Conservation (phyloP, 208 protist species). For the Crithidia expoeki region DNA sequence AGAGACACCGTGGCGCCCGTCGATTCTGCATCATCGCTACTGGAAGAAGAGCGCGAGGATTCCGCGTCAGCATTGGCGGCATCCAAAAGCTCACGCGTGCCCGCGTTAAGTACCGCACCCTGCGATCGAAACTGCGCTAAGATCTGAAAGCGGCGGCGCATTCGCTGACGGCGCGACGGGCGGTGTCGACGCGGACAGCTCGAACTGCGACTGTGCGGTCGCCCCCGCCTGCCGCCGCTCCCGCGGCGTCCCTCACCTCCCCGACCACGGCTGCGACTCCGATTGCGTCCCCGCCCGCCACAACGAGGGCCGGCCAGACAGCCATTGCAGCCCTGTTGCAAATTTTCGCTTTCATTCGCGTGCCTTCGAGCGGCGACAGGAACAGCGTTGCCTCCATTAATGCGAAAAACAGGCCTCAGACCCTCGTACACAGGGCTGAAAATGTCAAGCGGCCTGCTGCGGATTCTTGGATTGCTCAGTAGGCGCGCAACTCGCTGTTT, state of each 20-base stretch:
- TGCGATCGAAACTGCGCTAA: background rate
- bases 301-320: background rate
- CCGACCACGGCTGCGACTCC: slow-evolving; percentile 18
- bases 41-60: background rate
- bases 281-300: background rate
- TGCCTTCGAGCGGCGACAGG: background rate
- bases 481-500: slow-evolving; percentile 24
- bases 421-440: slow-evolving; percentile 38
- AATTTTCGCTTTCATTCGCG: background rate
- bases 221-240: slow-evolving; percentile 2
- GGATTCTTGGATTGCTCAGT: slow-evolving; percentile 40
- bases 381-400: background rate
- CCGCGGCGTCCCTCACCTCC: background rate
- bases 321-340: background rate
- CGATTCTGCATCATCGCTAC: background rate
- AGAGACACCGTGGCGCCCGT: background rate
- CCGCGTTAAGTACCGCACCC: background rate
- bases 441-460: slow-evolving; percentile 41
- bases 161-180: slow-evolving; percentile 7
- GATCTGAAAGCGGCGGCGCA: slow-evolving; percentile 20
- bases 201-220: slow-evolving; percentile 13
- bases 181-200: slow-evolving; percentile 5
- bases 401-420: slow-evolving; percentile 34
- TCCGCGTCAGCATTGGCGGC: background rate
- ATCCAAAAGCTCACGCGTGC: slow-evolving; percentile 7